Evolutionary conservation across 176 grass and related monocot species (phyloP), one percentile per base, ranked within the genome.

Genomic region (Chloris gayana): DNA sequence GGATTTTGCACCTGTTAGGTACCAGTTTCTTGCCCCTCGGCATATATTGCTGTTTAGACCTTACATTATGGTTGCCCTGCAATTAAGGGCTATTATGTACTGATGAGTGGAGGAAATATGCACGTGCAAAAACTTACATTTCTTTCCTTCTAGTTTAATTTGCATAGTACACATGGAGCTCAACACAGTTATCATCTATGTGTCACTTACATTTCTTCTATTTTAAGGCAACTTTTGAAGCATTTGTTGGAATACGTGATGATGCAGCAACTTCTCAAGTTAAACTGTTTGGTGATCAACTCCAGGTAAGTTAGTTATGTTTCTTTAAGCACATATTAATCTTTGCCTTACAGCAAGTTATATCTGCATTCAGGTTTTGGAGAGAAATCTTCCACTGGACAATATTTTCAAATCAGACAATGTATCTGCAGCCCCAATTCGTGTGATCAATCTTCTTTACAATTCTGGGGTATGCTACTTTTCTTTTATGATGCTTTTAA

Each of bases 311-410:
- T 51, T 64, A 49, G 64, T 34, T 84, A 38, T 63, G 68, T 83
- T 80, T 80, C 18, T 54, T 29, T 29, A 64, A 46, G 22, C 59
- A 18, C 37, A 27, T 45, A 69, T 75, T 69, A 75, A 63, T 41
- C 41, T 75, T 37, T 68, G 10, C 4, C 75, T 85, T 84, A 84
- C 76, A 56, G 26, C 25, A 45, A 75, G 15, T 70, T 84, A 51
- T 15, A 64, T 76, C 14, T 69, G 54, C 51, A 63, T 66, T 82
- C 56, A 98, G 95, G 87, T 85, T 80, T 91, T 98, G 85, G 91
- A 98, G 82, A 89, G 81, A 76, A 92, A 98, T 85, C 95, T 98
- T 88, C 95, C 95, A 44, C 42, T 98, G 87, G 95, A 98, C 33
- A 67, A 78, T 84, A 81, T 89, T 58, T 98, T 91, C 90, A 98